A percentile compares a stretch with the other conserved stretches of the same genome.
Evolutionary conservation across 2,329 filamentous ascomycete genomes (phyloP).

Genomic region (Daldinia sp.): DNA sequence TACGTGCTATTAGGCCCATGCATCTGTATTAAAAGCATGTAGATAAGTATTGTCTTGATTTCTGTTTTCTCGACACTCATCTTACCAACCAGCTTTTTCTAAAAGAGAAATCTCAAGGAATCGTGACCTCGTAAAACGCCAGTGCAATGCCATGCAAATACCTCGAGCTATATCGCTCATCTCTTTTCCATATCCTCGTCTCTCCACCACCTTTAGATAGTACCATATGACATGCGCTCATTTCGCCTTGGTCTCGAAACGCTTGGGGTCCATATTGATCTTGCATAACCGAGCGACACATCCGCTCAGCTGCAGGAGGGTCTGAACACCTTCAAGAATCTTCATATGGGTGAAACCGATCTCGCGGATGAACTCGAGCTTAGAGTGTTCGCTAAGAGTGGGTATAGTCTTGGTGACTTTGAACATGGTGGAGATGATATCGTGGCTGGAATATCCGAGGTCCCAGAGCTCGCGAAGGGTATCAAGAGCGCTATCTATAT

Average conservation of each 20-base stretch:
- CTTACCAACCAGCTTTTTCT: slow-evolving; percentile 19
- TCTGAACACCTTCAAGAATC: slow-evolving; percentile 97
- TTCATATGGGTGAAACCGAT: slow-evolving; percentile 99
- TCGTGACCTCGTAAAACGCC: slow-evolving; percentile 47
- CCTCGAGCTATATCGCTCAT: slow-evolving; percentile 24
- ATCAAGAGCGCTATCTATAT: slow-evolving; percentile 88
- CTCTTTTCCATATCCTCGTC: not conserved
- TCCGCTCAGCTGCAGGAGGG: slow-evolving; percentile 90
- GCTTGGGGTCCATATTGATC: slow-evolving; percentile 94
- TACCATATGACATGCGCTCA: not conserved
- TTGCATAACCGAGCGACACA: slow-evolving; percentile 92
- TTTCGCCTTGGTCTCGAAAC: slow-evolving; percentile 66
- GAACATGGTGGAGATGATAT: slow-evolving; percentile 99
- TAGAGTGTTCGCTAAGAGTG: slow-evolving; percentile 90
- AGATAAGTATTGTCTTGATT: slow-evolving; percentile 43
- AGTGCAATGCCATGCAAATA: slow-evolving; percentile 51
- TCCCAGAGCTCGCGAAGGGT: slow-evolving; percentile 91
- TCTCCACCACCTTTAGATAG: not conserved
- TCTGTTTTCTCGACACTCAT: slow-evolving; percentile 28
- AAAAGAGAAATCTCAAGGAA: slow-evolving; percentile 10
- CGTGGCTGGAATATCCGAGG: slow-evolving; percentile 96
- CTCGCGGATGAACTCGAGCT: slow-evolving; percentile 97
- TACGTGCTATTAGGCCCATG: slow-evolving; percentile 16
- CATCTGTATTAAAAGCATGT: slow-evolving; percentile 31
- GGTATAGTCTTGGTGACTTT: slow-evolving; percentile 96